Conservation (phyloP, 208 protist species). For the Porcisia deanei region DNA sequence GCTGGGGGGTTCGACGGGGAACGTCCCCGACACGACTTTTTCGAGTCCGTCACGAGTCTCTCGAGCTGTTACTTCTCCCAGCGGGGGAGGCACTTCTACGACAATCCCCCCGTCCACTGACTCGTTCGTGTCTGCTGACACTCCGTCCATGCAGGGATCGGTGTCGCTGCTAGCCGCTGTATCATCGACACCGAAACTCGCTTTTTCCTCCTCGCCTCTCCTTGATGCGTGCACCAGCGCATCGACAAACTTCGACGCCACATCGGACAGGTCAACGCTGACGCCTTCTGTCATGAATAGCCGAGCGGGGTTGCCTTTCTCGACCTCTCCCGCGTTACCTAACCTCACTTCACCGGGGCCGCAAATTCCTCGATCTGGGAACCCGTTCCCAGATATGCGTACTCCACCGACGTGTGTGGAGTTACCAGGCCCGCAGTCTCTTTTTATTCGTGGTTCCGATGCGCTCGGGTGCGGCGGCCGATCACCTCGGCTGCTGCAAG, state of each 20-base stretch:
- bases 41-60: neutral
- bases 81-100: neutral
- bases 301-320: no score
- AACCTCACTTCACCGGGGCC: neutral
- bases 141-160: neutral
- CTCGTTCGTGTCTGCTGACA: neutral
- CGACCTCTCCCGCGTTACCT: neutral
- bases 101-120: neutral
- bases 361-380: neutral
- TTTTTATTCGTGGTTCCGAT: constrained; percentile 19
- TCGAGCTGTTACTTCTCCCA: neutral
- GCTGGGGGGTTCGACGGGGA: neutral
- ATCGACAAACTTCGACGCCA: neutral
- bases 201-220: neutral
- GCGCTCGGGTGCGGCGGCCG: constrained; percentile 21
- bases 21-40: no score
- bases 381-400: constrained; percentile 4
- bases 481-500: constrained; percentile 2
- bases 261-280: neutral
- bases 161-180: neutral
- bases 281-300: neutral
- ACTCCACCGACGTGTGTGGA: constrained; percentile 24
- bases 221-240: neutral
- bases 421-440: constrained; percentile 29
- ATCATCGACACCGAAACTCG: neutral